phyloP scores from a whole-genome alignment of 1,284 basidiomycete genomes.

The Phenoliferia sp. region DNA sequence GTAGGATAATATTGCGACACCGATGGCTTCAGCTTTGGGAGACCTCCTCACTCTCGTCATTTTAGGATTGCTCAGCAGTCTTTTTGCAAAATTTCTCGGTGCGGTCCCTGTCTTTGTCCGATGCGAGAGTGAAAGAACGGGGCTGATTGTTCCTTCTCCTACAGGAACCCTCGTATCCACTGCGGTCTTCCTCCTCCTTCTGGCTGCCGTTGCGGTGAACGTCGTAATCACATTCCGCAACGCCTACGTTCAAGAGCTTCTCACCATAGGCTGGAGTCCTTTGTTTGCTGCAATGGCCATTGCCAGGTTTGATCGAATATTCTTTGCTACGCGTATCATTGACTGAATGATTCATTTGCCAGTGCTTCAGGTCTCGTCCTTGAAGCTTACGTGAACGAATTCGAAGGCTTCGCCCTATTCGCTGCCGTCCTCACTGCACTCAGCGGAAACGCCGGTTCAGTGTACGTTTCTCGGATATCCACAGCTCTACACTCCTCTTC shows the following conservation, averaged over 20 bases:
- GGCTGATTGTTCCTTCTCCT: too few relatives aligned
- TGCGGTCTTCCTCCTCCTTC: slow-evolving; percentile 59
- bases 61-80: slow-evolving; percentile 39
- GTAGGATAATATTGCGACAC: slow-evolving; percentile 95
- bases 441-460: slow-evolving; percentile 81
- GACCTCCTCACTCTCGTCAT: slow-evolving; percentile 73
- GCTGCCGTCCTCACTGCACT: slow-evolving; percentile 86
- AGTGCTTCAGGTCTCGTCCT: slow-evolving; percentile 86
- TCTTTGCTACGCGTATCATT: background rate
- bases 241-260: slow-evolving; percentile 60
- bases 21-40: slow-evolving; percentile 85
- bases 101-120: background rate
- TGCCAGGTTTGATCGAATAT: slow-evolving; percentile 45
- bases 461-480: slow-evolving; percentile 84
- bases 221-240: slow-evolving; percentile 57
- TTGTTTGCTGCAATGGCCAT: slow-evolving; percentile 89
- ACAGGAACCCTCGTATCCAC: slow-evolving; percentile 44
- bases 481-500: slow-evolving; percentile 65
- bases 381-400: slow-evolving; percentile 78
- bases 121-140: background rate
- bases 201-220: slow-evolving; percentile 55
- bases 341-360: background rate
- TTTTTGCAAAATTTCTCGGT: slow-evolving; percentile 40
- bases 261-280: slow-evolving; percentile 82
- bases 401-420: slow-evolving; percentile 80